A percentile compares a stretch with the other conserved stretches of the same genome.
These are phyloP conservation scores for Solanum lycopersicoides DNA, from an alignment of 257 asterid species.

Conservation along the genomic window DNA sequence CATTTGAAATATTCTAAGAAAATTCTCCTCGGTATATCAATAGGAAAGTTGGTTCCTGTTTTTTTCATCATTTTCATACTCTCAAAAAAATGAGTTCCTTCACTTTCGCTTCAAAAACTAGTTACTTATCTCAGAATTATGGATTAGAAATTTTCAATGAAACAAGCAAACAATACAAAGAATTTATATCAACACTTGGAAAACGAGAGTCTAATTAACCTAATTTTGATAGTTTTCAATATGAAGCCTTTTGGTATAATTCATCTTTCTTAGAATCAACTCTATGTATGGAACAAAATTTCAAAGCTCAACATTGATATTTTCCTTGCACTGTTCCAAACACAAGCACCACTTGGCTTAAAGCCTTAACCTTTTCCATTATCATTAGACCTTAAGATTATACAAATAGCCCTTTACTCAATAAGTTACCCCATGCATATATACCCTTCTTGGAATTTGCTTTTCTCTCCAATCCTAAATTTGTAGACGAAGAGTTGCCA, in stretches of 20 bases:
- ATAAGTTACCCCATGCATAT: background rate
- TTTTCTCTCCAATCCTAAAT: background rate
- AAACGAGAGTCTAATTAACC: background rate
- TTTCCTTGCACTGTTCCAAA: background rate
- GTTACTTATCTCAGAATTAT: background rate
- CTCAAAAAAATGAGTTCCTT: background rate
- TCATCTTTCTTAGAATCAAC: background rate
- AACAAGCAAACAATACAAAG: background rate
- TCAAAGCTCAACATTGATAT: background rate
- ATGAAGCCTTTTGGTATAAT: background rate
- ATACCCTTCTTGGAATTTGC: background rate
- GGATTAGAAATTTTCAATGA: background rate
- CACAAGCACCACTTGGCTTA: background rate
- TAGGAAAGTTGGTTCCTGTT: background rate
- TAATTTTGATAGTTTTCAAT: background rate
- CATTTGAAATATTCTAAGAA: background rate
- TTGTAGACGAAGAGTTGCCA: background rate
- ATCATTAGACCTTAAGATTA: background rate
- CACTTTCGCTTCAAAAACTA: background rate
- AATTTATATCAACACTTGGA: background rate
- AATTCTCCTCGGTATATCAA: background rate
- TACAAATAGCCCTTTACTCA: background rate
- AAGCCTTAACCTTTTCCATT: background rate
- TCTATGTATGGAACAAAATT: background rate
- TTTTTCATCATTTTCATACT: background rate